phyloP scores from a whole-genome alignment of 2,329 filamentous ascomycete genomes.

The Fusarium newnesense region DNA sequence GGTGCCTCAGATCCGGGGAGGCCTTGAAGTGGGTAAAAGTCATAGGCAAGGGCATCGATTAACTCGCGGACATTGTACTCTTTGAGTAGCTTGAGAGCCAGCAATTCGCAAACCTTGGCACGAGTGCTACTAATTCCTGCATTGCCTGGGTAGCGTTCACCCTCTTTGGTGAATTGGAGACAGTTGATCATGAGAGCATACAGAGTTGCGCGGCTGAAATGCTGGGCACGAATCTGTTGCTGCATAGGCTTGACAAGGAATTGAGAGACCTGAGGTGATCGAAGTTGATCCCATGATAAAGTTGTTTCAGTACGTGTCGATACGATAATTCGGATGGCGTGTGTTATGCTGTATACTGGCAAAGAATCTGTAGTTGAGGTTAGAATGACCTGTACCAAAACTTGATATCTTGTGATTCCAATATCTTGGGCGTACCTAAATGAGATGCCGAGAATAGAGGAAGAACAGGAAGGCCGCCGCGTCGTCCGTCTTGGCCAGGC shows the following conservation, averaged over 20 bases:
- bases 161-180: slow-evolving; percentile 91
- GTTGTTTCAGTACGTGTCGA: slow-evolving; percentile 90
- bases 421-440: slow-evolving; percentile 65
- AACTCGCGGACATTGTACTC: slow-evolving; percentile 90
- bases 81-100: slow-evolving; percentile 89
- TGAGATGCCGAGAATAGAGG: slow-evolving; percentile 85
- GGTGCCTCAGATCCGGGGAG: slow-evolving; percentile 62
- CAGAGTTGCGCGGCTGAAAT: slow-evolving; percentile 86
- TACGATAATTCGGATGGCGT: slow-evolving; percentile 87
- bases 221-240: slow-evolving; percentile 82
- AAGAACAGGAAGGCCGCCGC: slow-evolving; percentile 58
- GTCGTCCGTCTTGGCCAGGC: slow-evolving; percentile 46
- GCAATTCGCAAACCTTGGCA: slow-evolving; percentile 87
- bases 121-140: slow-evolving; percentile 85
- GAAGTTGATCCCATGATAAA: slow-evolving; percentile 91
- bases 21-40: slow-evolving; percentile 92
- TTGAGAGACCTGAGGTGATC: slow-evolving; percentile 95
- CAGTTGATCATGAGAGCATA: slow-evolving; percentile 95
- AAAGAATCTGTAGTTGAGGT: slow-evolving; percentile 72
- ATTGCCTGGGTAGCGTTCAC: slow-evolving; percentile 82
- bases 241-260: slow-evolving; percentile 97
- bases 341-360: slow-evolving; percentile 90
- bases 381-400: slow-evolving; percentile 4
- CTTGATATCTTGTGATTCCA: not conserved
- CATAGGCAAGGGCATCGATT: slow-evolving; percentile 93